Evolutionary conservation across 2,329 filamentous ascomycete species (phyloP).

Genomic region (Cordyceps javanica): DNA sequence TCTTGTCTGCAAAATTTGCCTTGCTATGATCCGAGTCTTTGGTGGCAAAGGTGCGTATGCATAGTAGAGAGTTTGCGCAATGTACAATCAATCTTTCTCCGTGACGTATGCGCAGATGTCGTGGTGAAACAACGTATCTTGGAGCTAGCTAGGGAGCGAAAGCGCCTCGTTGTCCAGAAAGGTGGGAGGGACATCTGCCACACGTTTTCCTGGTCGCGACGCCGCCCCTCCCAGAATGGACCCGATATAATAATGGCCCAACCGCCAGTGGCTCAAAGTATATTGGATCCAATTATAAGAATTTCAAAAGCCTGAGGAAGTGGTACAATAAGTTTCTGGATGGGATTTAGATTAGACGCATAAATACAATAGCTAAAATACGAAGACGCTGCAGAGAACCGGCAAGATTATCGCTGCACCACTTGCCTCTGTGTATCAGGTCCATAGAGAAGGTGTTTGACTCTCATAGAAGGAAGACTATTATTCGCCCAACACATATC

Average conservation of each 20-base stretch:
- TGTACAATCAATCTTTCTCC: neutral
- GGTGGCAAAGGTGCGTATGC: neutral
- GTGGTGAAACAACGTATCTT: neutral
- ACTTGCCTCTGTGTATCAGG: no score
- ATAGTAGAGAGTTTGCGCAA: neutral
- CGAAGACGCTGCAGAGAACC: no score
- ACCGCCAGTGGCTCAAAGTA: neutral
- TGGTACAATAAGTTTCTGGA: no score
- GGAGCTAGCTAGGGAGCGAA: neutral
- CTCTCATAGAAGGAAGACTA: no score
- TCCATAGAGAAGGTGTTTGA: no score
- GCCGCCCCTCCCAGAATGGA: neutral
- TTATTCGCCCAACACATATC: no score
- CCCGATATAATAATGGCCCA: neutral
- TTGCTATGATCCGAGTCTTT: neutral
- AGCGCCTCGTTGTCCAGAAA: constrained; percentile 8
- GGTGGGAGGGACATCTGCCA: neutral
- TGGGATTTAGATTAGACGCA: no score
- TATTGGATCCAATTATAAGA: no score
- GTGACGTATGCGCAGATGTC: neutral
- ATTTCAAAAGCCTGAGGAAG: no score
- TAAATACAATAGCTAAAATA: no score
- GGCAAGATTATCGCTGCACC: no score
- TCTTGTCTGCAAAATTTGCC: neutral
- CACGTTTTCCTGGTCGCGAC: neutral